Percentiles rank a stretch among this genome's conserved stretches.
phyloP scores from a whole-genome alignment of 176 grass and related monocot genomes.

The Raddia guianensis region DNA sequence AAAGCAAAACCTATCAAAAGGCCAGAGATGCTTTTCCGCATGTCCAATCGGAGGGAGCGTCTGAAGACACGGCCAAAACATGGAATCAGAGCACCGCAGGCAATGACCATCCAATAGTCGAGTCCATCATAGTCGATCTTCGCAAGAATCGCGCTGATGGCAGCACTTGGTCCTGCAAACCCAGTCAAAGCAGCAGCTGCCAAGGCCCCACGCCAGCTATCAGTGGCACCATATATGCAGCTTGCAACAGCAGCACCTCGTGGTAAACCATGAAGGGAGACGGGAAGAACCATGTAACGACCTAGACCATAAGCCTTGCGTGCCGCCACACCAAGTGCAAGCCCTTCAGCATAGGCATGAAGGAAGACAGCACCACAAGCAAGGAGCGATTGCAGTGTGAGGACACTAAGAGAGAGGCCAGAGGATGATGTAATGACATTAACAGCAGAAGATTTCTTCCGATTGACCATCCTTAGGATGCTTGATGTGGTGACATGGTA shows the following conservation, averaged over 20 bases:
- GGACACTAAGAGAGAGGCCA: constrained; percentile 62
- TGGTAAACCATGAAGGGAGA: constrained; percentile 89
- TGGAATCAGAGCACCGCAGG: constrained; percentile 79
- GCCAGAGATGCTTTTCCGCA: constrained; percentile 65
- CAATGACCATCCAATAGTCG: constrained; percentile 92
- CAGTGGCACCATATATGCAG: constrained; percentile 83
- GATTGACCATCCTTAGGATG: constrained; percentile 63
- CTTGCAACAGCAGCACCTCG: constrained; percentile 86
- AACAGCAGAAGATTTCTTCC: constrained; percentile 66
- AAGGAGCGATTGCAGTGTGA: constrained; percentile 83
- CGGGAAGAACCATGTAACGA: constrained; percentile 93
- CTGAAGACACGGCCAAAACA: constrained; percentile 75
- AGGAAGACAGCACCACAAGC: constrained; percentile 81
- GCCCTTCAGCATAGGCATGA: constrained; percentile 85
- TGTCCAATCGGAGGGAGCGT: constrained; percentile 68
- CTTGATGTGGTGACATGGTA: constrained; percentile 51
- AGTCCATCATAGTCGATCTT: constrained; percentile 82
- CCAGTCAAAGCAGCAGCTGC: constrained; percentile 80
- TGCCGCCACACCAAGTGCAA: constrained; percentile 88
- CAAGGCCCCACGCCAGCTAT: constrained; percentile 90
- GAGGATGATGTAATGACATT: constrained; percentile 60
- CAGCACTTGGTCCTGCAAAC: constrained; percentile 73
- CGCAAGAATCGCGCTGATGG: constrained; percentile 79
- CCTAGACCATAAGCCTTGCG: constrained; percentile 92
- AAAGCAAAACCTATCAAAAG: constrained; percentile 81